Evolutionary conservation across 2,329 filamentous ascomycete genomes (phyloP).

Genomic region (Aspergillus sp.): DNA sequence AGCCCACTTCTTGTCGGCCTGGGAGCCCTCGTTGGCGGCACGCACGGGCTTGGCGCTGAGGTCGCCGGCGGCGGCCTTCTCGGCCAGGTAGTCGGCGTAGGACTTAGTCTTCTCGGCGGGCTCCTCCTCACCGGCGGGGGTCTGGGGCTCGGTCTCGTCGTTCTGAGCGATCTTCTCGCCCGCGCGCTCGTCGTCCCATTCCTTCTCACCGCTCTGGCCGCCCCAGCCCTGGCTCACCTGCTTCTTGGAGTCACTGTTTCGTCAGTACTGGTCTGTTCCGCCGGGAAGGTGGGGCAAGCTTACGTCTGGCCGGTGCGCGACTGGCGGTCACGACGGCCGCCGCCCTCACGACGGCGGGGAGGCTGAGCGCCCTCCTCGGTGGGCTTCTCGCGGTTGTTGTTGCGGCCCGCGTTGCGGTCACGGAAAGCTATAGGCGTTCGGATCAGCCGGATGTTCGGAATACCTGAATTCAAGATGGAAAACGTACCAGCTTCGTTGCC

Average conservation of each 20-base stretch:
- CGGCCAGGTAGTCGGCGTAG: slow-evolving; percentile 82
- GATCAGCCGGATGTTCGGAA: slow-evolving; percentile 13
- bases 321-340: slow-evolving; percentile 59
- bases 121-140: slow-evolving; percentile 54
- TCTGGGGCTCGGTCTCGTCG: slow-evolving; percentile 71
- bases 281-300: slow-evolving; percentile 25
- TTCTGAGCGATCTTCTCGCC: slow-evolving; percentile 83
- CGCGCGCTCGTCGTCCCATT: slow-evolving; percentile 87
- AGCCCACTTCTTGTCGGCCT: slow-evolving; percentile 89
- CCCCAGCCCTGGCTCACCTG: slow-evolving; percentile 81
- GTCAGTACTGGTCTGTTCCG: too few species aligned
- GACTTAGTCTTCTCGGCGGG: slow-evolving; percentile 86
- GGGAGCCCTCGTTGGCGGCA: slow-evolving; percentile 88
- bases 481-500: slow-evolving; percentile 86
- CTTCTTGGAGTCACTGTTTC: slow-evolving; percentile 42
- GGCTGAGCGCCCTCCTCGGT: slow-evolving; percentile 63
- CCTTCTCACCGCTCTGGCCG: slow-evolving; percentile 72
- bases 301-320: slow-evolving; percentile 60
- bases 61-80: slow-evolving; percentile 67
- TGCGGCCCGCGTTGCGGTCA: slow-evolving; percentile 76
- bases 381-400: slow-evolving; percentile 77
- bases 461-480: slow-evolving; percentile 1
- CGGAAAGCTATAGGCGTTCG: slow-evolving; percentile 67
- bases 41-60: slow-evolving; percentile 68
- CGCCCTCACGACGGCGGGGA: slow-evolving; percentile 53